Evolutionary conservation across 148 eudicot species (phyloP), one percentile per base, ranked within the genome.

Genomic region (Pouteria glomerata): DNA sequence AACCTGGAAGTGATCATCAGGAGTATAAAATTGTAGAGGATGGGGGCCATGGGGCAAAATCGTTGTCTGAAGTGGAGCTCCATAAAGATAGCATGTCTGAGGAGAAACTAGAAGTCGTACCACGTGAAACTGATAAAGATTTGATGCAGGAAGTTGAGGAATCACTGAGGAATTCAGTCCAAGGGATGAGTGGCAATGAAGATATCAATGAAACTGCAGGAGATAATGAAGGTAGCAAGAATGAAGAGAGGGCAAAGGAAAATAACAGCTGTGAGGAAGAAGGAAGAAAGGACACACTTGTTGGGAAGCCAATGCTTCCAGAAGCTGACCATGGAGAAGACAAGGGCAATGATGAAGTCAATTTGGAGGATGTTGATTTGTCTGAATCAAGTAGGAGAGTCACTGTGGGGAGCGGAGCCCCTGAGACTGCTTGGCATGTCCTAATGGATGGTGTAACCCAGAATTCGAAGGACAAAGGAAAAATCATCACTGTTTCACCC

Each of bases 391-490:
- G 59, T 65, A 81, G 70, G 69, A 68, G 14, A 21, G 47, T 68
- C 24, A 56, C 34, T 41, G 85, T 78, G 69, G 82, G 75, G 58
- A 61, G 66, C 50, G 80, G 80, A 78, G 69, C 50, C 47, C 77
- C 81, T 44, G 78, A 81, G 74, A 73, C 72, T 58, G 62, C 55
- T 66, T 64, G 80, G 41, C 39, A 75, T 70, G 68, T 68, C 19
- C 70, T 41, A 44, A n/a, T 37, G 1, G 82, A 81, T 73, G 52
- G 56, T 60, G 52, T 63, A 30, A 57, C 29, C n/a, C n/a, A n/a
- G n/a, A n/a, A n/a, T 63, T 71, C 70, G 69, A 91, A 86, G 80
- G 97, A 91, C 72, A 95, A 95, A 87, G 97, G 97, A 10, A 95
- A 95, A 81, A 77, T 81, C 74, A 77, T 88, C 74, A 90, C 74